Conservation (phyloP, 2,329 filamentous ascomycete species). For the Helicocarpus griseus region DNA sequence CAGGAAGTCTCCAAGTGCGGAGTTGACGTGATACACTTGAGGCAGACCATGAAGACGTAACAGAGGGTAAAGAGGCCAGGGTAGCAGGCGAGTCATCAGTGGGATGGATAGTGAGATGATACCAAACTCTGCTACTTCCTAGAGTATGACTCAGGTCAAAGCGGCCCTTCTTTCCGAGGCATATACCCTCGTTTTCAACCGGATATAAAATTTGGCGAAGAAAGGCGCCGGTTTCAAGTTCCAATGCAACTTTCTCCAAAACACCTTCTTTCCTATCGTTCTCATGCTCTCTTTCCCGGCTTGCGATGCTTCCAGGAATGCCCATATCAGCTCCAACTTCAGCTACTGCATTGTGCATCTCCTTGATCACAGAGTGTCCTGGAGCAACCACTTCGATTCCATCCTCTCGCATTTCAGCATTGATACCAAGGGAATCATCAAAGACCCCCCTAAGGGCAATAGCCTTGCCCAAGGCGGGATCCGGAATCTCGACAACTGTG, state of each 20-base stretch:
- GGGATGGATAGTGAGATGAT: constrained; percentile 83
- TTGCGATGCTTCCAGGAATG: constrained; percentile 56
- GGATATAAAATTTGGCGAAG: constrained; percentile 75
- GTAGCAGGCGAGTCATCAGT: constrained; percentile 74
- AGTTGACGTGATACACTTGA: constrained; percentile 86
- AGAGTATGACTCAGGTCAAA: constrained; percentile 68
- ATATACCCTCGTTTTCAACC: constrained; percentile 65
- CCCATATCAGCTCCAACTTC: constrained; percentile 72
- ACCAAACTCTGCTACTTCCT: constrained; percentile 84
- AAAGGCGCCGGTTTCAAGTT: constrained; percentile 73
- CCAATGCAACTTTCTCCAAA: constrained; percentile 76
- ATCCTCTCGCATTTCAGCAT: constrained; percentile 93
- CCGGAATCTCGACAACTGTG: constrained; percentile 77
- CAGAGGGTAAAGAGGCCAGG: constrained; percentile 60
- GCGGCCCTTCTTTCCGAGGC: constrained; percentile 65
- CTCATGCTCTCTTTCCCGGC: constrained; percentile 65
- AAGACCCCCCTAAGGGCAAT: constrained; percentile 84
- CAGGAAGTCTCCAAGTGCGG: constrained; percentile 82
- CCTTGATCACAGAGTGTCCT: constrained; percentile 73
- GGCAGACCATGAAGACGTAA: constrained; percentile 84
- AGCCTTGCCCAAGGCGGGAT: constrained; percentile 72
- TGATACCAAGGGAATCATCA: constrained; percentile 86
- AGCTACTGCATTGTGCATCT: constrained; percentile 74
- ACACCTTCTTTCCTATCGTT: constrained; percentile 74
- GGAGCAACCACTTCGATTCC: constrained; percentile 66